Base-by-base conservation (phyloP, 1,284 basidiomycete genomes). In the Wallemia hederae region DNA sequence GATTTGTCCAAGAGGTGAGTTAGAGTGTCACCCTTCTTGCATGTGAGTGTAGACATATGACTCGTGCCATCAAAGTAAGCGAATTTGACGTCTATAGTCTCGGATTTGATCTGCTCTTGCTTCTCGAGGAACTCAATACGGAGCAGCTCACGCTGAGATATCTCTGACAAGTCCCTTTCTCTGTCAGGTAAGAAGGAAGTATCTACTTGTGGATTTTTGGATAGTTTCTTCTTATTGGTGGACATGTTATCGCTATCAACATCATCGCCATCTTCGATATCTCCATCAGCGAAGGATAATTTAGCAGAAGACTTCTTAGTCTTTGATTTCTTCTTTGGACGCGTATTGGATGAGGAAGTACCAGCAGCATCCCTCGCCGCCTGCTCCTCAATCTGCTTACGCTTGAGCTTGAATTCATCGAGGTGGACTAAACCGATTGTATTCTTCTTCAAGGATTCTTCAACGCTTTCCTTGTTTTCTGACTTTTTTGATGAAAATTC, bases 31-130 rank as follows among this genome's bases (percentile, higher is more conserved):
- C 92, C 92, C 70, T 99, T 99, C 75, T 88, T 94, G 72, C 90
- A 96, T 27, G 57, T 27, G 11, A 39, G 17, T 22, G 60, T 24
- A 14, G 55, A 39, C 15, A 75, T 85, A 72, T 98, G 94, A 0
- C 94, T 94, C 66, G 83, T 90, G 2, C 92, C 92, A 68, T 99
- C 92, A 94, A 94, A 99, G 71, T 83, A 98, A 0, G 89, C 94
- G 69, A 97, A 99, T 0, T 82, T 82, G 65, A 96, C 78, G 69
- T 92, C 87, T 61, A 96, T 84, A 26, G 87, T 83, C 66, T 92
- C 90, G 55, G 77, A 73, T 72, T 94, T 96, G 66, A 85, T 78
- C 39, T 81, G 76, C 64, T 91, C 89, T 67, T 99, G 92, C 69
- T 81, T 83, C 62, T 74, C 75, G 29, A 97, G 74, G 89, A 91